A percentile compares a stretch with the other conserved stretches of the same genome.
These are phyloP conservation scores for Chalciporus piperatus DNA, from an alignment of 768 basidiomycete species.

Conservation along the genomic window DNA sequence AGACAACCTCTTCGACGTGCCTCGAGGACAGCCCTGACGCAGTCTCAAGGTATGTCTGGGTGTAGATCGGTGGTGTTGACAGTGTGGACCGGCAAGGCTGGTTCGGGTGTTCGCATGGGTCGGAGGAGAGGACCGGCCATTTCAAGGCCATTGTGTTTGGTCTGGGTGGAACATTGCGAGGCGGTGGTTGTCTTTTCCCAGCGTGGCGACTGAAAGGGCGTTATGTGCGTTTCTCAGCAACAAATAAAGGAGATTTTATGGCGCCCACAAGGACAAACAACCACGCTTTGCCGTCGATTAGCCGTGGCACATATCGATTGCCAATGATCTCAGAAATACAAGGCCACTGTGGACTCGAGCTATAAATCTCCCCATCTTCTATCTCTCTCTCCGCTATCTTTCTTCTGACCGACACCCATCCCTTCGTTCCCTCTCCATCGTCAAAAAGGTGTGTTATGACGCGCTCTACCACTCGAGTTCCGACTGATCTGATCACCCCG, in stretches of 20 bases:
- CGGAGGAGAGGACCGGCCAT: no score
- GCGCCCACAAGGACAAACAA: conserved; percentile 51
- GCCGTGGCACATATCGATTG: conserved; percentile 30
- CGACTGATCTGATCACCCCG: neutral
- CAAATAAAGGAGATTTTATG: conserved; percentile 30
- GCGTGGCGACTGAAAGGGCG: conserved; percentile 3
- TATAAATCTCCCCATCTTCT: conserved; percentile 25
- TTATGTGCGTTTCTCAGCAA: conserved; percentile 23
- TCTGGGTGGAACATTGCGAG: conserved; percentile 1
- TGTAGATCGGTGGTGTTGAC: neutral
- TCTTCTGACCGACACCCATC: neutral
- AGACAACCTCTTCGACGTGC: neutral
- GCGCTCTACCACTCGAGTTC: neutral
- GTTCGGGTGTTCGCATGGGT: neutral
- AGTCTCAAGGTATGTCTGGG: neutral
- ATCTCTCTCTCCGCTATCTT: neutral
- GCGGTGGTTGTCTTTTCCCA: neutral
- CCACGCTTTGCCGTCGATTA: conserved; percentile 30
- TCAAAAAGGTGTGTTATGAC: neutral
- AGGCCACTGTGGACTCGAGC: conserved; percentile 24
- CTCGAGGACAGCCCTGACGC: neutral
- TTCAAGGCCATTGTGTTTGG: conserved; percentile 7
- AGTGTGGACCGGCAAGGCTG: neutral
- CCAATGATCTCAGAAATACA: conserved; percentile 26
- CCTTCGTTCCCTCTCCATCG: neutral